Evolutionary conservation across 169 alveolate species (phyloP), one percentile per base, ranked within the genome.

Genomic region (Plasmodium berghei): DNA sequence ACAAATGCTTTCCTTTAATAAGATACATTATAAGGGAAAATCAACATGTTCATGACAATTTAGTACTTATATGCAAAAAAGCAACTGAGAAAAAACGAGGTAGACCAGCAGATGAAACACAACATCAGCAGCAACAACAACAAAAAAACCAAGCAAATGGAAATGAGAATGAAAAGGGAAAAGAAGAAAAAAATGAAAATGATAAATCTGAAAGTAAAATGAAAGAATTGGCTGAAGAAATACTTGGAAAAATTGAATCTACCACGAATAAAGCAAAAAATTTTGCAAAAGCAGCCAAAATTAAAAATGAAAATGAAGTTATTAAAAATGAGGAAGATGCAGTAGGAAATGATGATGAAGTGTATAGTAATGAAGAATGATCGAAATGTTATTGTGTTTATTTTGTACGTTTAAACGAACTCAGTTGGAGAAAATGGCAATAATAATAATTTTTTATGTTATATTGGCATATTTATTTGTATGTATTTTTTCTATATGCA

Each of bases 21-120:
- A 40, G 85, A 48, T 70, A 83, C 40, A 70, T 83, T 9, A 66
- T 83, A 42, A 49, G 90, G 58, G 90, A 83, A 61, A 83, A 83
- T 67, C 73, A 83, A 52, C 52, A 83, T 71, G 20, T 83, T 14
- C 85, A 26, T 8, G 73, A 83, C 6, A 69, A 48, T 28, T 83
- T 83, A 46, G 48, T 83, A 20, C 73, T 56, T 6, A 70, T 83
- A 56, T 83, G 86, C 42, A 83, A 83, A 45, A 83, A 70, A 48
- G 90, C 90, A 8, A 48, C 86, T 18, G 90, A 83, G 46, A 83
- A 83, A 83, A 83, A 70, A 61, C 67, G 90, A 48, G 90, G 90
- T 3, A 83, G 90, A 56, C 90, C 90, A 18, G 66, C 85, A 20
- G 90, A 83, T 46, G 90, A 83, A 20, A 64, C 40, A 1, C 90